Conservation (phyloP, 2,329 filamentous ascomycete species). For the Penicillium concentricum region DNA sequence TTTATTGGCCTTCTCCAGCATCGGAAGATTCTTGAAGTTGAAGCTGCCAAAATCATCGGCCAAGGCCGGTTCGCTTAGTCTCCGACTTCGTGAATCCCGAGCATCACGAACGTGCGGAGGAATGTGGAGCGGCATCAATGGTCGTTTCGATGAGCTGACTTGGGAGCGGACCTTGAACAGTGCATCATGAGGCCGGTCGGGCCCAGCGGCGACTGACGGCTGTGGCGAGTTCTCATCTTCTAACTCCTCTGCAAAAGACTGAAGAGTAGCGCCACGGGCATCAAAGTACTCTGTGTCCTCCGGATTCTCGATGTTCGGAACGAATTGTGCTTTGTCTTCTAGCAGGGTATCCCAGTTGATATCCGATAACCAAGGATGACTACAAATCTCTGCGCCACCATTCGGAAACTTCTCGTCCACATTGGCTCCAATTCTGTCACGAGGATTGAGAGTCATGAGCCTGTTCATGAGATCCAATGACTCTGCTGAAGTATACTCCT, state of each 20-base stretch:
- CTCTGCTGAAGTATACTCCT: slow-evolving; percentile 77
- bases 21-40: slow-evolving; percentile 93
- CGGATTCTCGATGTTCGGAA: slow-evolving; percentile 86
- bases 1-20: slow-evolving; percentile 97
- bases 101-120: slow-evolving; percentile 92
- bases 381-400: slow-evolving; percentile 88
- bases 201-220: slow-evolving; percentile 63
- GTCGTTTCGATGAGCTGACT: slow-evolving; percentile 82
- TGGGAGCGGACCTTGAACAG: slow-evolving; percentile 85
- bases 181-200: slow-evolving; percentile 90
- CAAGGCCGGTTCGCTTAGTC: slow-evolving; percentile 84
- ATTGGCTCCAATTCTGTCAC: slow-evolving; percentile 80
- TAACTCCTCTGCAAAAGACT: slow-evolving; percentile 90
- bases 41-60: slow-evolving; percentile 95
- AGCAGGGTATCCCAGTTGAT: slow-evolving; percentile 87
- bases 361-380: slow-evolving; percentile 82
- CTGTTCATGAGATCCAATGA: slow-evolving; percentile 94
- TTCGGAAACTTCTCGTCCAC: slow-evolving; percentile 75
- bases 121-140: slow-evolving; percentile 92
- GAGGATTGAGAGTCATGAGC: slow-evolving; percentile 80
- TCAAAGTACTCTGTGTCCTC: slow-evolving; percentile 99
- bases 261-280: slow-evolving; percentile 81
- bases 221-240: slow-evolving; percentile 82
- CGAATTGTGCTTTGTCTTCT: slow-evolving; percentile 95
- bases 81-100: slow-evolving; percentile 80